Evolutionary conservation across 768 basidiomycete genomes (phyloP), one percentile per base, ranked within the genome.

Genomic region (Suillus fuscotomentosus): DNA sequence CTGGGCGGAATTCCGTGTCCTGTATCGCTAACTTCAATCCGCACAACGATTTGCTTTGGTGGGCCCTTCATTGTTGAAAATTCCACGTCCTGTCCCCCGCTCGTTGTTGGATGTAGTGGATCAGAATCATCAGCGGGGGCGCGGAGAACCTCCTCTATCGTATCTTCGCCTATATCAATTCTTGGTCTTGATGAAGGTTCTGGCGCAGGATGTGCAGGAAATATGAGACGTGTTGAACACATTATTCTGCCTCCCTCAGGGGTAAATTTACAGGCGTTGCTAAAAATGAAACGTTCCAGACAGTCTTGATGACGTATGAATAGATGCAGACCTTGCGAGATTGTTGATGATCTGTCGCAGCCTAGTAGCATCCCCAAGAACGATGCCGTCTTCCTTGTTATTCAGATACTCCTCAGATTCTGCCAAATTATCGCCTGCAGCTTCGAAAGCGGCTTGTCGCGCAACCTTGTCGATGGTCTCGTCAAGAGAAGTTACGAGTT

Each of bases 321-420:
- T 5, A 43, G 24, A 14, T 6, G 51, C 73, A 63, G 63, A 72
- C 91, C 90, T 92, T 6, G 92, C 88, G 54, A 96, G 86, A 73
- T 95, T 95, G 56, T 90, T 94, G 73, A 90, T 83, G 60, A 93
- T 87, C 75, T 94, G 92, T 69, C 92, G 83, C 60, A 94, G 72
- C 15, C 94, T 85, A 54, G 89, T 88, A 70, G 94, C 92, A 72
- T 96, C 92, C 31, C 94, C 93, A 15, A 91, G 85, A 45, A 96
- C 92, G 57, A 90, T 78, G 0, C 89, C 90, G 63, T 88, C 83
- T 20, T 83, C 82, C 24, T 79, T 81, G 14, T 61, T 63, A 5
- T 14, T 47, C 20, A 65, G 34, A 34, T 36, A 15, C 22, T 41
- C 15, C 34, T 45, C 65, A 4, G 60, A 39, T 48, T 53, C 9